phyloP scores from a whole-genome alignment of 1,284 basidiomycete species.

The Cryptococcus sp. region DNA sequence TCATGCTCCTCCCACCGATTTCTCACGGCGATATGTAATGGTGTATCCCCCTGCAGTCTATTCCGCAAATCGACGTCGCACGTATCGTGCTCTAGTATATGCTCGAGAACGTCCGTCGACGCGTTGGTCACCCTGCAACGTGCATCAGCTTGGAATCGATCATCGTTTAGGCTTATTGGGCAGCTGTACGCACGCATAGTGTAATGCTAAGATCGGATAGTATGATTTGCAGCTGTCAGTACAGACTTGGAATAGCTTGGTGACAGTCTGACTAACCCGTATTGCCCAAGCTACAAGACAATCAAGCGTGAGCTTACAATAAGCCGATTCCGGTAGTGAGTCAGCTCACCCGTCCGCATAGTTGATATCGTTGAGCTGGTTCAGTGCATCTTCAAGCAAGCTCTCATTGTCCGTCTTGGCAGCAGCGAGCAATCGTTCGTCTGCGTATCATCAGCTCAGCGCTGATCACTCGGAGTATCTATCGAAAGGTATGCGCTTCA shows the following conservation, averaged over 20 bases:
- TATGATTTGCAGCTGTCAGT: neutral
- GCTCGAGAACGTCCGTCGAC: constrained; percentile 67
- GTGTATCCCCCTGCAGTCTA: constrained; percentile 71
- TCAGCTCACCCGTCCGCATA: constrained; percentile 67
- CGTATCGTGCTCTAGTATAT: constrained; percentile 69
- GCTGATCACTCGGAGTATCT: neutral
- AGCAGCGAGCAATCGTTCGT: constrained; percentile 71
- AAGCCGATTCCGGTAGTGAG: too few species aligned
- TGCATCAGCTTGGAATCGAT: too few species aligned
- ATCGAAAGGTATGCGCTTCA: too few species aligned
- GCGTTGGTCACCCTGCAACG: constrained; percentile 53
- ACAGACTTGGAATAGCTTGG: neutral
- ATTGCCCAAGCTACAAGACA: constrained; percentile 64
- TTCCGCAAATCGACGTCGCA: constrained; percentile 86
- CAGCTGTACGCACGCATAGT: constrained; percentile 67
- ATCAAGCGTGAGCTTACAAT: too few species aligned
- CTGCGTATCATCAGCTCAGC: constrained; percentile 51
- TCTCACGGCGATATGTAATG: constrained; percentile 75
- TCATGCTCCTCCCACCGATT: constrained; percentile 64
- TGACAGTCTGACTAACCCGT: constrained; percentile 57
- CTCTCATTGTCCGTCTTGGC: constrained; percentile 75
- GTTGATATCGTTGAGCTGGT: constrained; percentile 68
- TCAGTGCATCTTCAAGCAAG: constrained; percentile 64
- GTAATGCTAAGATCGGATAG: constrained; percentile 61
- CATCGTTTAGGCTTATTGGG: too few species aligned